Evolutionary conservation across 352 stramenopile species (phyloP).

Genomic region (Globisporangium perplexum): DNA sequence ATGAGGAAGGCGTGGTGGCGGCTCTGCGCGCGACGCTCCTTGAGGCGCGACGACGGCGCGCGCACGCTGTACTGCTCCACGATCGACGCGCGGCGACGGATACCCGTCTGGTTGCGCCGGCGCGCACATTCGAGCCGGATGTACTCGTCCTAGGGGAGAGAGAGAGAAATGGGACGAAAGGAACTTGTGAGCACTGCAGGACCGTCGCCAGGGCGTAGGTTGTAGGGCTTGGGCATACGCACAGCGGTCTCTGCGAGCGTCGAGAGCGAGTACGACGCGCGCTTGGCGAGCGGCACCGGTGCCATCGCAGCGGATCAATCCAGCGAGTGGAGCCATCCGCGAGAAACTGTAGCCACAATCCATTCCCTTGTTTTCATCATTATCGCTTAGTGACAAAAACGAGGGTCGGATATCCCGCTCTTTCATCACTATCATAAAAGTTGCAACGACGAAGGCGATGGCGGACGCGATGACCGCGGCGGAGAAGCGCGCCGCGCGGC

Average conservation of each 20-base stretch:
- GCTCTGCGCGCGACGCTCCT: conserved; percentile 38
- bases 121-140: conserved; percentile 52
- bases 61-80: conserved; percentile 40
- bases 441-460: no score
- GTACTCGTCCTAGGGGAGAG: conserved; percentile 35
- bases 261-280: conserved; percentile 17
- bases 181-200: background rate
- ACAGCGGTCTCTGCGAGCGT: conserved; percentile 35
- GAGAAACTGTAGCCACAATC: no score
- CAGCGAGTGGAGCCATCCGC: no score
- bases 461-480: conserved; percentile 23
- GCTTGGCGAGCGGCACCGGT: conserved; percentile 6
- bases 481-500: conserved; percentile 61
- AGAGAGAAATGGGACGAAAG: no score
- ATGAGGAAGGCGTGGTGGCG: conserved; percentile 46
- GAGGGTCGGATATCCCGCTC: background rate
- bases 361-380: background rate
- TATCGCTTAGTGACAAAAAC: background rate
- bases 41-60: conserved; percentile 27
- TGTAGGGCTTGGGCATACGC: no score
- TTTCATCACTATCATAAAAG: no score
- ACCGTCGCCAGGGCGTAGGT: background rate
- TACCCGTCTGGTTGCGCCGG: conserved; percentile 33
- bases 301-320: no score
- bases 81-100: conserved; percentile 38